These are phyloP conservation scores for Globisporangium parvum DNA, from an alignment of 352 stramenopile species.

Conservation along the genomic window DNA sequence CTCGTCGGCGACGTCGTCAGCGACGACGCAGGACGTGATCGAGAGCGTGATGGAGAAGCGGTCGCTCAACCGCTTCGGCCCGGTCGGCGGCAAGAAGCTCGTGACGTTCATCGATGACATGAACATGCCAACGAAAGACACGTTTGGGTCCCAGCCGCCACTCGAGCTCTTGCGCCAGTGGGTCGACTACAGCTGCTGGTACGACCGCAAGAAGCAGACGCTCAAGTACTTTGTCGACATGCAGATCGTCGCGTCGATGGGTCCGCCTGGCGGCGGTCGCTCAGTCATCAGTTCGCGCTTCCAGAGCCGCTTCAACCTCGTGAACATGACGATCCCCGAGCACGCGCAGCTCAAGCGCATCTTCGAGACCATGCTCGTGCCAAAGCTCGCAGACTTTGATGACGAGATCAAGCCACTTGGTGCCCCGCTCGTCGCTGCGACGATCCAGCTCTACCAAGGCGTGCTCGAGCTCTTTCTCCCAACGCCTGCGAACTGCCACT, in stretches of 20 bases:
- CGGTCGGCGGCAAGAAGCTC: slow-evolving; percentile 81
- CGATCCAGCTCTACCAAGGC: slow-evolving; percentile 84
- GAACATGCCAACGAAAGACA: slow-evolving; percentile 90
- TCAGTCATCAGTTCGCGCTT: slow-evolving; percentile 88
- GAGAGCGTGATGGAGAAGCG: slow-evolving; percentile 90
- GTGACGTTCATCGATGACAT: slow-evolving; percentile 91
- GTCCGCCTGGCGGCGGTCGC: slow-evolving; percentile 76
- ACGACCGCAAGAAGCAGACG: slow-evolving; percentile 88
- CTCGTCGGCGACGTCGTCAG: slow-evolving; percentile 84
- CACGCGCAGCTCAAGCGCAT: slow-evolving; percentile 81
- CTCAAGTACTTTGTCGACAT: slow-evolving; percentile 91
- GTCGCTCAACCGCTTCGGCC: slow-evolving; percentile 85
- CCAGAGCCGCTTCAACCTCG: slow-evolving; percentile 88
- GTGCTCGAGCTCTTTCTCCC: slow-evolving; percentile 84
- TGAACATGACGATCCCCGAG: slow-evolving; percentile 88
- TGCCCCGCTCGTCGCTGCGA: slow-evolving; percentile 62
- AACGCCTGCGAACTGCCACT: slow-evolving; percentile 86
- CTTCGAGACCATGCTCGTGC: slow-evolving; percentile 86
- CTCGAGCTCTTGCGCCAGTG: slow-evolving; percentile 89
- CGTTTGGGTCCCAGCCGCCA: slow-evolving; percentile 88
- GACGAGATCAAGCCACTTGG: slow-evolving; percentile 85
- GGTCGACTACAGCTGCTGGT: slow-evolving; percentile 92
- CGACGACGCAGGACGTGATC: slow-evolving; percentile 87
- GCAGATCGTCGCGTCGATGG: slow-evolving; percentile 88
- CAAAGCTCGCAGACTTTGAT: slow-evolving; percentile 82